A percentile compares a stretch with the other conserved stretches of the same genome.
These are phyloP conservation scores for Yarrowia galli DNA, from an alignment of 1,139 yeast species.

Conservation along the genomic window DNA sequence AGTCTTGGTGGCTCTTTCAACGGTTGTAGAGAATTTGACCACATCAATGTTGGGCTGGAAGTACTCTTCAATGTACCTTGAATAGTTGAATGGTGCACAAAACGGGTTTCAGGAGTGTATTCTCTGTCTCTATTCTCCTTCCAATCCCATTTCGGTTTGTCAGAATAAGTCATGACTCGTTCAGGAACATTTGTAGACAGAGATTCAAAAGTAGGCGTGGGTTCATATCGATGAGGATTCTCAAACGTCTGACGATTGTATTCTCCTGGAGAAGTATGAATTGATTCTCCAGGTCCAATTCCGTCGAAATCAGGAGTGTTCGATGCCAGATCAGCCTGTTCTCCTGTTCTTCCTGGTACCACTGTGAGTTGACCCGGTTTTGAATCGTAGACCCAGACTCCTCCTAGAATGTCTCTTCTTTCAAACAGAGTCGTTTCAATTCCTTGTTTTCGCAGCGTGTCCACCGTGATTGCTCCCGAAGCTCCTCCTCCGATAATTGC, in stretches of 20 bases:
- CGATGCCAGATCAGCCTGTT: slow-evolving; percentile 1
- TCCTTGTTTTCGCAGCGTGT: slow-evolving; percentile 5
- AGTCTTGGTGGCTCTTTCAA: not conserved
- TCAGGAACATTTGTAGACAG: slow-evolving; percentile 18
- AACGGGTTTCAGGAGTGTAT: not conserved
- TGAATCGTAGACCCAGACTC: slow-evolving; percentile 16
- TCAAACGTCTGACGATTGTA: slow-evolving; percentile 21
- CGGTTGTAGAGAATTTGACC: slow-evolving; percentile 8
- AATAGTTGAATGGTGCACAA: slow-evolving; percentile 21
- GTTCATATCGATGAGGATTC: slow-evolving; percentile 13
- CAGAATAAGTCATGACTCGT: slow-evolving; percentile 26
- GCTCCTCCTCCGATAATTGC: slow-evolving; percentile 32
- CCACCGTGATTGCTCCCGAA: slow-evolving; percentile 1
- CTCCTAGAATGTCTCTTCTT: slow-evolving; percentile 20
- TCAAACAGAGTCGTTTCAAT: slow-evolving; percentile 6
- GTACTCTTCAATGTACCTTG: slow-evolving; percentile 22
- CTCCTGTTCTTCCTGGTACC: slow-evolving; percentile 10
- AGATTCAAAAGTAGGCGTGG: slow-evolving; percentile 17
- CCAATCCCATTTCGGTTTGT: slow-evolving; percentile 23
- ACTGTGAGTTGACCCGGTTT: not conserved
- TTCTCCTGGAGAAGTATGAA: not conserved
- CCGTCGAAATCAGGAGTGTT: slow-evolving; percentile 14
- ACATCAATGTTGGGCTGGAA: slow-evolving; percentile 18
- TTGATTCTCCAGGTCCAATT: slow-evolving; percentile 2
- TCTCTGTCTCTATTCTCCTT: not conserved